Conservation (phyloP, 176 grass and related monocot genomes). For the Oryza longistaminata region DNA sequence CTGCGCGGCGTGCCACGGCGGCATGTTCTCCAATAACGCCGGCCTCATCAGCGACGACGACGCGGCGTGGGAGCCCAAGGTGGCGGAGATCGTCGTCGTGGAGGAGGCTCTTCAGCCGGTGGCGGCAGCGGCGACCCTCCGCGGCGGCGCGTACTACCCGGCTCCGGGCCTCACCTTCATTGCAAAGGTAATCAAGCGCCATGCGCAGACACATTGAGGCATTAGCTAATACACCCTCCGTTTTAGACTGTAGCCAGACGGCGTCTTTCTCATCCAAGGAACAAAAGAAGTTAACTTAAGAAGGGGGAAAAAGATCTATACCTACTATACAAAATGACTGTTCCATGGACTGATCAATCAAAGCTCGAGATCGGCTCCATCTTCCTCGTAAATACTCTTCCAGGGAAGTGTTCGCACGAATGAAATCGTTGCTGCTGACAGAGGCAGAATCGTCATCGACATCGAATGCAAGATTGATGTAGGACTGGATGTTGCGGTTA, state of each 20-base stretch:
- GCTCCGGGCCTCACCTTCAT: no score
- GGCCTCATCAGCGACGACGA: no score
- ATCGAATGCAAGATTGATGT: slow-evolving; percentile 86
- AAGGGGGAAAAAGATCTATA: neutral
- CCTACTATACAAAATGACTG: slow-evolving; percentile 17
- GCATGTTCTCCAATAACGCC: no score
- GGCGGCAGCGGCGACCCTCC: no score
- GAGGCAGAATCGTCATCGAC: slow-evolving; percentile 65
- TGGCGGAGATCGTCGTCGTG: no score
- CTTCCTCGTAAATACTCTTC: slow-evolving; percentile 86
- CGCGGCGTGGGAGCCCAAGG: no score
- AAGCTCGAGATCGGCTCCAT: slow-evolving; percentile 97
- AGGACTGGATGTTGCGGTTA: slow-evolving; percentile 64
- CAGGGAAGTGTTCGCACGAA: slow-evolving; percentile 61
- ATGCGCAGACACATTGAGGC: no score
- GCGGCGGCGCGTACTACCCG: no score
- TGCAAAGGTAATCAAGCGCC: no score
- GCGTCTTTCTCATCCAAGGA: slow-evolving; percentile 77
- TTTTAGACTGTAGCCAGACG: no score
- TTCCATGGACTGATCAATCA: slow-evolving; percentile 41
- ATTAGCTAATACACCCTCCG: no score
- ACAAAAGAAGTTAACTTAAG: slow-evolving; percentile 24
- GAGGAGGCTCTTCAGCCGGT: no score
- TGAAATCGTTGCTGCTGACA: slow-evolving; percentile 66
- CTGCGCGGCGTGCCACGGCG: slow-evolving; percentile 52